Conservation (phyloP, 768 basidiomycete species). For the Boletus rubescentipes region DNA sequence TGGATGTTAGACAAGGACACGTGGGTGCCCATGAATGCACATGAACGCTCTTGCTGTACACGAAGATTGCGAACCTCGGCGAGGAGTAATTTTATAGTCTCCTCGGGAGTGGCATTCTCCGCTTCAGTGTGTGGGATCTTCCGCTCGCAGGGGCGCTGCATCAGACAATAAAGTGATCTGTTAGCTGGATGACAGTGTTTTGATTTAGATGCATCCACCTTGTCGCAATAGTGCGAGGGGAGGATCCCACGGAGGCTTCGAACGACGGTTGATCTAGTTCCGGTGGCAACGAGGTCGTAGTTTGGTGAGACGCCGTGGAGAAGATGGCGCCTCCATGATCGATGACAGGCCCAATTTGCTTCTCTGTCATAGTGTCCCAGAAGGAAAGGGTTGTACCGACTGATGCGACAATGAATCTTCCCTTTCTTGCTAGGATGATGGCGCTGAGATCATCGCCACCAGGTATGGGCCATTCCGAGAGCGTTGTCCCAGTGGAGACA, state of each 20-base stretch:
- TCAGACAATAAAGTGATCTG: not conserved
- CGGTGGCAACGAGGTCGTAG: conserved; percentile 2
- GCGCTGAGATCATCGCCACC: not conserved
- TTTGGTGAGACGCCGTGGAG: conserved; percentile 7
- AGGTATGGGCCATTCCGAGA: conserved; percentile 6
- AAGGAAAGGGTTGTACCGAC: conserved; percentile 6
- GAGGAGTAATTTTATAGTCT: not conserved
- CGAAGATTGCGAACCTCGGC: conserved; percentile 1
- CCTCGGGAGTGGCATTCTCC: not conserved
- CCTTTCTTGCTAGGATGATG: conserved; percentile 6
- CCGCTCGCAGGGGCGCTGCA: not conserved
- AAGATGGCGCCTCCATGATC: not conserved
- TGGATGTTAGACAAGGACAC: not conserved
- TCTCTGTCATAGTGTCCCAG: conserved; percentile 12
- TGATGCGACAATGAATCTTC: conserved; percentile 2
- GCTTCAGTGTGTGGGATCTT: not conserved
- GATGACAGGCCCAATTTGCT: conserved; percentile 9
- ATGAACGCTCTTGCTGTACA: not conserved
- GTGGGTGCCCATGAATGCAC: not conserved
- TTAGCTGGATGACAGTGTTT: too few species aligned
- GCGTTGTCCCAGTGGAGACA: not conserved
- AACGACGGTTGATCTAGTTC: not conserved
- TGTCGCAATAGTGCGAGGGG: not conserved
- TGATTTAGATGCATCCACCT: not conserved
- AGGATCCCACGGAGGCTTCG: conserved; percentile 6